phyloP scores from a whole-genome alignment of 129 eudicot species.

The Helichrysum umbraculigerum region DNA sequence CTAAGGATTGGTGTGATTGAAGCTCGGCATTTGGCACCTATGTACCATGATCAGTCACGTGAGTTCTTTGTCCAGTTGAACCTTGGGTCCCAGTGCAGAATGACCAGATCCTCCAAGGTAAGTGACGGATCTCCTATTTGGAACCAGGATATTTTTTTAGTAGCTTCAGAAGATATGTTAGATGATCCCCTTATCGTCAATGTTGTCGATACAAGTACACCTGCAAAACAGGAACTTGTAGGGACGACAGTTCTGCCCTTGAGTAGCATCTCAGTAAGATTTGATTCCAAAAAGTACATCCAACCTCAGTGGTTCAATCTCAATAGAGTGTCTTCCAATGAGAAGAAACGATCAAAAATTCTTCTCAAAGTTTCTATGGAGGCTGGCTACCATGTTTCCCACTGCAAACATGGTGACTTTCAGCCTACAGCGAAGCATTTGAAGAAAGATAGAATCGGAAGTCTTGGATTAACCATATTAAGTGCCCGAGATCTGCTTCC shows the following conservation, averaged over 20 bases:
- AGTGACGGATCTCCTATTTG: constrained; percentile 28
- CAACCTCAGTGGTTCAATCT: constrained; percentile 60
- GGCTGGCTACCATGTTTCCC: constrained; percentile 90
- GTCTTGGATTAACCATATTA: constrained; percentile 69
- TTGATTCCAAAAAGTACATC: constrained; percentile 39
- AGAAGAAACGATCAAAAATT: constrained; percentile 30
- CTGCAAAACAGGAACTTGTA: constrained; percentile 51
- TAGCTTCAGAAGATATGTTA: constrained; percentile 89
- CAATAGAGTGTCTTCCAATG: constrained; percentile 18
- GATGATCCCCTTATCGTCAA: constrained; percentile 65
- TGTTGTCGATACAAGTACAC: constrained; percentile 72
- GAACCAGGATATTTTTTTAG: constrained; percentile 89
- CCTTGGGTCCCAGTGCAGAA: background rate
- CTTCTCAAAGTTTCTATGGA: constrained; percentile 52
- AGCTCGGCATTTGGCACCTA: no score
- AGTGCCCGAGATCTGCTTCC: constrained; percentile 68
- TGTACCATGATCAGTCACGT: background rate
- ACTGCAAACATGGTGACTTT: constrained; percentile 76
- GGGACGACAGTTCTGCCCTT: constrained; percentile 64
- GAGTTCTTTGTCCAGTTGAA: background rate
- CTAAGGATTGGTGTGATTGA: no score
- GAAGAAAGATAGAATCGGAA: constrained; percentile 74
- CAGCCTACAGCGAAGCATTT: no score
- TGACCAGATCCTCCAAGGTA: background rate
- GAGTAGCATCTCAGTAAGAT: constrained; percentile 47